These are phyloP conservation scores for Termitomyces sp. DNA, from an alignment of 768 basidiomycete species.

Conservation along the genomic window DNA sequence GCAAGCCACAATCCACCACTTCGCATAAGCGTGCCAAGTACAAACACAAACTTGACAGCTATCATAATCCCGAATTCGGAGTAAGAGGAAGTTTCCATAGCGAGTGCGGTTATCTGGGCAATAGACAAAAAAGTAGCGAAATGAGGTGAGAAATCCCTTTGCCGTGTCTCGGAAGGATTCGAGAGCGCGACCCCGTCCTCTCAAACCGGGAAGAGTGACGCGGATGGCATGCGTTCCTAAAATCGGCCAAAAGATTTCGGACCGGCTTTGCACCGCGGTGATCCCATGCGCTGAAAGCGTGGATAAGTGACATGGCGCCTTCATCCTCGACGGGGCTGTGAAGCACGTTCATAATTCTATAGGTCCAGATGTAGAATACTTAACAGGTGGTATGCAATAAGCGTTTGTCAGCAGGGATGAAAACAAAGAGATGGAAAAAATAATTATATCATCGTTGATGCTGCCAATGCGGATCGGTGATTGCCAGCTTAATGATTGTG, in stretches of 20 bases:
- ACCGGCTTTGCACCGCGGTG: slow-evolving; percentile 17
- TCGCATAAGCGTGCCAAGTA: slow-evolving; percentile 6
- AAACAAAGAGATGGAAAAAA: slow-evolving; percentile 5
- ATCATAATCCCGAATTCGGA: slow-evolving; percentile 13
- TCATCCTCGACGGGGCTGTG: slow-evolving; percentile 10
- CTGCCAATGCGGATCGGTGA: slow-evolving; percentile 12
- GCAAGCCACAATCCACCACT: slow-evolving; percentile 6
- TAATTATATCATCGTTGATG: slow-evolving; percentile 21
- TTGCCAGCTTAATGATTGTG: slow-evolving; percentile 12
- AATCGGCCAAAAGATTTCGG: slow-evolving; percentile 9
- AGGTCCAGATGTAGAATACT: not conserved
- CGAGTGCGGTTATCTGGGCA: slow-evolving; percentile 4
- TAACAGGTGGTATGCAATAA: slow-evolving; percentile 4
- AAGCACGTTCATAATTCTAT: slow-evolving; percentile 14
- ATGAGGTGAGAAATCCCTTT: not conserved
- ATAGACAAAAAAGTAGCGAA: not conserved
- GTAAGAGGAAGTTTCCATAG: slow-evolving; percentile 9
- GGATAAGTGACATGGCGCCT: slow-evolving; percentile 7
- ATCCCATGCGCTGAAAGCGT: slow-evolving; percentile 15
- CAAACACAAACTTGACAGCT: slow-evolving; percentile 9
- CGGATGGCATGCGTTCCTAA: slow-evolving; percentile 2
- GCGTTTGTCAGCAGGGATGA: slow-evolving; percentile 9
- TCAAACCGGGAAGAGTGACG: slow-evolving; percentile 10
- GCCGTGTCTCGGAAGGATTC: slow-evolving; percentile 3
- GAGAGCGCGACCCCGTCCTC: slow-evolving; percentile 4